These are phyloP conservation scores for Iberis amara DNA, from an alignment of 441 rosid species.

Conservation along the genomic window DNA sequence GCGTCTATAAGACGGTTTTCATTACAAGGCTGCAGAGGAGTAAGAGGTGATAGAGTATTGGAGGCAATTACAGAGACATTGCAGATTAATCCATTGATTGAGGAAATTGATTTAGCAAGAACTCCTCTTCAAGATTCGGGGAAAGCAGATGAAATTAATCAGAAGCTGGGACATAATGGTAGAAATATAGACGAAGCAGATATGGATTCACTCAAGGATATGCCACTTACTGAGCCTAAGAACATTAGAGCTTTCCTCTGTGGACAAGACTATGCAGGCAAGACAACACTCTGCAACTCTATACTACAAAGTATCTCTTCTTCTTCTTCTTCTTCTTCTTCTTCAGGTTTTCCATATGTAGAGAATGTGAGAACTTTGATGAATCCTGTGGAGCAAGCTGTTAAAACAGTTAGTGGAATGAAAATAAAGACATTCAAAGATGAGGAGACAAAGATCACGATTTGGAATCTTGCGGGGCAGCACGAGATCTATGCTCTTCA, in stretches of 20 bases:
- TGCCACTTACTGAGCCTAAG: constrained; percentile 79
- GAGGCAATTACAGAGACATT: constrained; percentile 66
- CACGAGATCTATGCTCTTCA: constrained; percentile 87
- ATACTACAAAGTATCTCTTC: constrained; percentile 55
- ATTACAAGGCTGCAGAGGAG: constrained; percentile 81
- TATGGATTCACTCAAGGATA: constrained; percentile 65
- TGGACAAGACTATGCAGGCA: constrained; percentile 93
- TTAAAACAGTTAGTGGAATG: constrained; percentile 65
- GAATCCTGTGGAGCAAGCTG: constrained; percentile 84
- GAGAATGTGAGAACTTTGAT: constrained; percentile 77
- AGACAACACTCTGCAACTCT: constrained; percentile 72
- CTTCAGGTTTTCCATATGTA: constrained; percentile 63
- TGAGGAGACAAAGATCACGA: constrained; percentile 68
- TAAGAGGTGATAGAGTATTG: constrained; percentile 60
- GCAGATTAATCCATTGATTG: constrained; percentile 82
- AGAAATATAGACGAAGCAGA: constrained; percentile 49
- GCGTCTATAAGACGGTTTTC: constrained; percentile 65
- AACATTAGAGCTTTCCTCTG: constrained; percentile 84
- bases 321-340: too few species aligned
- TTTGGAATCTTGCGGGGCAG: constrained; percentile 92
- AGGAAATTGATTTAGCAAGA: constrained; percentile 73
- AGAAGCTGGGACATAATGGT: constrained; percentile 72
- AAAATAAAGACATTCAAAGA: constrained; percentile 77
- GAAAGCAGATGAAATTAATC: constrained; percentile 61
- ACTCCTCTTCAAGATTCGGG: constrained; percentile 70